Evolutionary conservation across 2,329 filamentous ascomycete genomes (phyloP).

Genomic region (Dactylellina drechsleri): DNA sequence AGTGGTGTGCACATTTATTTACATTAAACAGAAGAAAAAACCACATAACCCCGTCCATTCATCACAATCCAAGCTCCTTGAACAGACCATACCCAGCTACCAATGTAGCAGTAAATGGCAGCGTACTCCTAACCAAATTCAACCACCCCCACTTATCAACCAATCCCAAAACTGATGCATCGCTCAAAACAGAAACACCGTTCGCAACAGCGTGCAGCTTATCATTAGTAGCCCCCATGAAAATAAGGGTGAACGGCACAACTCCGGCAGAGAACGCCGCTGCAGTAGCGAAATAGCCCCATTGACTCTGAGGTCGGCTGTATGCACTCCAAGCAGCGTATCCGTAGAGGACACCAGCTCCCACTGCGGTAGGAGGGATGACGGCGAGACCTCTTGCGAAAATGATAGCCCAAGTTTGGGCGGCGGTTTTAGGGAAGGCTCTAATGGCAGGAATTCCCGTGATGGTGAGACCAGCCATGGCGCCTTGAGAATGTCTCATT

Average conservation of each 20-base stretch:
- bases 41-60: not conserved
- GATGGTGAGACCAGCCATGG: constrained; percentile 9
- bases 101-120: constrained; percentile 3
- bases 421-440: constrained; percentile 4
- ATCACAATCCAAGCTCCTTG: constrained; percentile 5
- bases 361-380: not conserved
- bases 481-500: not conserved
- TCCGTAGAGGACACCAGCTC: not conserved
- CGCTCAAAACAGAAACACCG: constrained; percentile 12
- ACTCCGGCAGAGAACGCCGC: not conserved
- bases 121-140: constrained; percentile 5
- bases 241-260: constrained; percentile 4
- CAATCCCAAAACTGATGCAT: not conserved
- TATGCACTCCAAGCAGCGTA: constrained; percentile 1
- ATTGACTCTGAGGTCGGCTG: not conserved
- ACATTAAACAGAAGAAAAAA: too few species aligned
- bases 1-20: too few species aligned
- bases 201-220: not conserved
- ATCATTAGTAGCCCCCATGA: constrained; percentile 2
- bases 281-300: not conserved
- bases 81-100: constrained; percentile 8
- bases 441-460: not conserved
- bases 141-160: constrained; percentile 7
- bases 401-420: constrained; percentile 1
- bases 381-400: not conserved